Percentiles rank a stretch among this genome's conserved stretches.
Conservation (phyloP, 495 filamentous ascomycete genomes). For the Penicillium coprophilum region DNA sequence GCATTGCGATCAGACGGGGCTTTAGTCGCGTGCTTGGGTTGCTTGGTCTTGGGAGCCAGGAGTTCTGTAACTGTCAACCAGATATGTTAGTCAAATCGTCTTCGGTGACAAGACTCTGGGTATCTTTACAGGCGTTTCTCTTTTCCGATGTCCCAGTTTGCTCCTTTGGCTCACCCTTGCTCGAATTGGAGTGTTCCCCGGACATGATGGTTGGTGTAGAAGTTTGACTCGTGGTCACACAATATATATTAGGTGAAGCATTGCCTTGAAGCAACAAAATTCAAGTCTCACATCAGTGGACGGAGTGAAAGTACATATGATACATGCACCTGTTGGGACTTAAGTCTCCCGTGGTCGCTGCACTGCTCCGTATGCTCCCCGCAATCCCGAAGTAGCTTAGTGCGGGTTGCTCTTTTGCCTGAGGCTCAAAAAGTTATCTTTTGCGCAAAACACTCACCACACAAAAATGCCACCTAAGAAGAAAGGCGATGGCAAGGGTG, state of each 20-base stretch:
- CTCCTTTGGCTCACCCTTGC: constrained; percentile 1
- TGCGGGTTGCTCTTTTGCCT: constrained; percentile 30
- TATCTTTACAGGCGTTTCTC: constrained; percentile 44
- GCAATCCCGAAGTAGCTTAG: constrained; percentile 37
- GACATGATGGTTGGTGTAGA: constrained; percentile 11
- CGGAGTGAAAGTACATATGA: not conserved
- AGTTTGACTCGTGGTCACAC: not conserved
- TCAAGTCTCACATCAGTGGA: constrained; percentile 5
- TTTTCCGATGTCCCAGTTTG: constrained; percentile 30
- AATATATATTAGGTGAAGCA: not conserved
- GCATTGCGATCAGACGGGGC: constrained; percentile 27
- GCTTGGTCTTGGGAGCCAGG: constrained; percentile 60
- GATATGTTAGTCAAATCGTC: not conserved
- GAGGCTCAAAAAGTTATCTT: constrained; percentile 18
- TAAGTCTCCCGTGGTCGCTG: constrained; percentile 6
- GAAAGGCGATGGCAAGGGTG: constrained; percentile 42
- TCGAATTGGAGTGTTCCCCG: constrained; percentile 2
- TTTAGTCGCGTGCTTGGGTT: constrained; percentile 33
- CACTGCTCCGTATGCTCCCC: constrained; percentile 20
- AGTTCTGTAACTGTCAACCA: constrained; percentile 60
- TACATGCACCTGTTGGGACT: not conserved
- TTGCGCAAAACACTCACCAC: constrained; percentile 3
- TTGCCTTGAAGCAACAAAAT: not conserved
- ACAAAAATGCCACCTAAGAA: constrained; percentile 45
- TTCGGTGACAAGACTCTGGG: not conserved